Base-by-base conservation (phyloP, 495 filamentous ascomycete genomes). In the Aspergillus cavernicola region DNA sequence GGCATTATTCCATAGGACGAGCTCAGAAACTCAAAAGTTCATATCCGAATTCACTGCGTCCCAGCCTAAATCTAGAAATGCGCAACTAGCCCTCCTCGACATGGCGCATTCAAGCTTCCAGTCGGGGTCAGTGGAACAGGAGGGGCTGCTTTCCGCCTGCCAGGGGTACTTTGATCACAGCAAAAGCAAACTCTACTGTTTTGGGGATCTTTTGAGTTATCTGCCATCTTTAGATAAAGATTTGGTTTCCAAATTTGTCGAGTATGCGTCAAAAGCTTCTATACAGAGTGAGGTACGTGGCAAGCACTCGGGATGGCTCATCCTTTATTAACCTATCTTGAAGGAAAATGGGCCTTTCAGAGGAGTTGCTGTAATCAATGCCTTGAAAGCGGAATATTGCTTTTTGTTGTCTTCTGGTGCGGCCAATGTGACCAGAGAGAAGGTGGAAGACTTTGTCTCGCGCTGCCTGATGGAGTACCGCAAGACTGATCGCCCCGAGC, bases 331-430 rank as follows among this genome's bases (percentile, higher is more conserved):
- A 63, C 48, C 7, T 51, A 6, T 23, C n/a, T 12, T 3, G 0
- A 3, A 66, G 63, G 36, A 28, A 35, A 52, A 41, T 11, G 50
- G 40, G 46, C 49, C 58, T 19, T 54, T 39, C 11, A 64, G 55
- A 39, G 56, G 64, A 28, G 69, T 78, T 40, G 60, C 71, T 6
- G 60, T 60, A 46, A 80, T 82, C 56, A 85, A 84, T 56, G 67
- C 70, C 18, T 66, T 82, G 29, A 85, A 83, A 47, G 60, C 82
- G 23, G 71, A 81, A n/a, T 85, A 83, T 53, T 73, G 78, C 43
- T 67, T 82, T 32, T 62, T 66, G 3, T 58, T 75, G 12, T 74
- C 80, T 29, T 76, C 75, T 1, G 63, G 62, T 18, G 70, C 67
- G 23, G 61, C 60, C 13, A 66, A 63, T 20, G 53, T 62, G 4